Conservation (phyloP, 257 asterid genomes). For the Solanum bukasovii region DNA sequence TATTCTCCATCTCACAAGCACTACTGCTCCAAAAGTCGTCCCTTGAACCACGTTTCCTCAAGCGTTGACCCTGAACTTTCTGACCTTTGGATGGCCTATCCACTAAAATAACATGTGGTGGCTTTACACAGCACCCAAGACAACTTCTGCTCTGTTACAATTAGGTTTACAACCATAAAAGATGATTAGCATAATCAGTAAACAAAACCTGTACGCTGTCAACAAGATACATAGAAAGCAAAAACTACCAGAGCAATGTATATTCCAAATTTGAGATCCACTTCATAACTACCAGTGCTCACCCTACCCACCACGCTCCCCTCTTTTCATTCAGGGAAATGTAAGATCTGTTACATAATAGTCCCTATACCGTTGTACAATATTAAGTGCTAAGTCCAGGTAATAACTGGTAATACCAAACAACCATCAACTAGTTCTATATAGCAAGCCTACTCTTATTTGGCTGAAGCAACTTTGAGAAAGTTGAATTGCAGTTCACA, state of each 20-base stretch:
- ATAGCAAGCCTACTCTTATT: background rate
- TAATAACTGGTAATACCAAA: background rate
- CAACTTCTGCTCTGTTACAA: conserved; percentile 99
- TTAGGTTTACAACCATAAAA: conserved; percentile 53
- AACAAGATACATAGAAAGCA: background rate
- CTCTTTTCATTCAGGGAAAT: background rate
- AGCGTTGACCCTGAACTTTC: conserved; percentile 51
- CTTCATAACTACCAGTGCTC: background rate
- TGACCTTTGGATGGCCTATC: conserved; percentile 73
- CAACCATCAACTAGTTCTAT: background rate
- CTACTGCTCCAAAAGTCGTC: conserved; percentile 87
- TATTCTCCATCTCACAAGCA: conserved; percentile 76
- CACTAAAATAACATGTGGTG: conserved; percentile 61
- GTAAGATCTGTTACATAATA: background rate
- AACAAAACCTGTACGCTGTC: background rate
- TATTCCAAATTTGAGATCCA: background rate
- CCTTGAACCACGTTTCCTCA: conserved; percentile 39
- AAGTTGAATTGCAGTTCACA: background rate
- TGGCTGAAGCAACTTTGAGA: background rate
- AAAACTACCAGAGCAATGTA: background rate
- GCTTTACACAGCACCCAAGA: conserved; percentile 82
- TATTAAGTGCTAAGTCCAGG: background rate
- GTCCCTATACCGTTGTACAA: background rate
- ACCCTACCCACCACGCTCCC: background rate
- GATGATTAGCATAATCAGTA: conserved; percentile 41